Percentiles rank a stretch among this genome's conserved stretches.
phyloP scores from a whole-genome alignment of 23 red algal species.

The Gracilariopsis chorda region DNA sequence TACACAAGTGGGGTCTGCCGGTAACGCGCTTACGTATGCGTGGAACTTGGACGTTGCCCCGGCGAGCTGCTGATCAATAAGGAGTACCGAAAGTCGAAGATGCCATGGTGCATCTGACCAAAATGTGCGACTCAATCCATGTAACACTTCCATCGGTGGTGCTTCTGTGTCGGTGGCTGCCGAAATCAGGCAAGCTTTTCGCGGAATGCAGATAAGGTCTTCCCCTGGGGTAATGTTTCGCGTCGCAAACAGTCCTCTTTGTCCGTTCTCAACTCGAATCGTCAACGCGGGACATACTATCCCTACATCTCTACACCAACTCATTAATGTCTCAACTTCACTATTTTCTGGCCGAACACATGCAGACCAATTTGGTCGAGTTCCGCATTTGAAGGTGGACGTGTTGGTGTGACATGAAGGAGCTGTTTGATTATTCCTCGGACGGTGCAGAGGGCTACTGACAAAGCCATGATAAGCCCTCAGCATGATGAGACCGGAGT shows the following conservation, averaged over 20 bases:
- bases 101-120: slow-evolving; percentile 42
- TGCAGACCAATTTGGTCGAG: no score
- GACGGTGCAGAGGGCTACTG: no score
- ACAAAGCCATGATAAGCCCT: no score
- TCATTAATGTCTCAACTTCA: no score
- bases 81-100: slow-evolving; percentile 17
- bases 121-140: not conserved
- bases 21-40: slow-evolving; percentile 21
- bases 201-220: slow-evolving; percentile 28
- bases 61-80: slow-evolving; percentile 29
- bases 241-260: slow-evolving; percentile 42
- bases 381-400: no score
- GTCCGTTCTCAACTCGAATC: slow-evolving; percentile 4
- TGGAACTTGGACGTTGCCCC: not conserved
- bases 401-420: no score
- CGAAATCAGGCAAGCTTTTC: not conserved
- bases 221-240: not conserved
- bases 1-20: slow-evolving; percentile 5
- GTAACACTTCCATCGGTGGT: slow-evolving; percentile 4
- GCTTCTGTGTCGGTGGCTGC: not conserved
- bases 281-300: not conserved
- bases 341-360: no score
- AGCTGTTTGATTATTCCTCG: no score
- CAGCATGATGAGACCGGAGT: no score
- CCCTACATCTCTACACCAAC: not conserved